Percentiles rank a stretch among this genome's conserved stretches.
Evolutionary conservation across 1,139 yeast genomes (phyloP).

Genomic region (Arxiozyma slooffiae): DNA sequence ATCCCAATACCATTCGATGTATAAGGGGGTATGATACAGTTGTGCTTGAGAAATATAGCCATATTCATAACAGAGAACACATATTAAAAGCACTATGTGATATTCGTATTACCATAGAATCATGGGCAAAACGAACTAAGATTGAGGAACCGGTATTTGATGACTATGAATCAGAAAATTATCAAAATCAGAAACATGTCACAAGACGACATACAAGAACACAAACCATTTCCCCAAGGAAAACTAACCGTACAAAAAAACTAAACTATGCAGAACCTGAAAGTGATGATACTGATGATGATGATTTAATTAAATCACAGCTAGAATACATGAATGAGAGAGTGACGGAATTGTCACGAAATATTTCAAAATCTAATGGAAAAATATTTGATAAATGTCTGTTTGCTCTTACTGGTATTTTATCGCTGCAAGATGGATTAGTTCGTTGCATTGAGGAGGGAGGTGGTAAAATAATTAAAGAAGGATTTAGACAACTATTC

Average conservation of each 20-base stretch:
- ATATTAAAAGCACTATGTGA: not conserved
- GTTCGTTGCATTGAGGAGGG: constrained; percentile 33
- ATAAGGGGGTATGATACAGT: constrained; percentile 51
- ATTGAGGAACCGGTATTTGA: constrained; percentile 5
- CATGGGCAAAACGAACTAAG: constrained; percentile 28
- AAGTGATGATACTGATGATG: not conserved
- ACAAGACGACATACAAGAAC: constrained; percentile 21
- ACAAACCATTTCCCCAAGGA: constrained; percentile 14
- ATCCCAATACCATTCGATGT: constrained; percentile 35
- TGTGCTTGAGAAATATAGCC: constrained; percentile 28
- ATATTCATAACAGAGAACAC: constrained; percentile 16
- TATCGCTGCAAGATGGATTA: constrained; percentile 32
- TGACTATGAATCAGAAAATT: constrained; percentile 9
- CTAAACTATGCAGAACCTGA: not conserved
- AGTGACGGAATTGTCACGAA: not conserved
- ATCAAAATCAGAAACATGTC: constrained; percentile 15
- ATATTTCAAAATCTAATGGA: not conserved
- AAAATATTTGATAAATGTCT: constrained; percentile 35
- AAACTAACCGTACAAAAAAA: constrained; percentile 2
- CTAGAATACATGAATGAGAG: not conserved
- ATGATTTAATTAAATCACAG: not conserved
- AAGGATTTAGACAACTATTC: constrained; percentile 33
- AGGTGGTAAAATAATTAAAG: constrained; percentile 46
- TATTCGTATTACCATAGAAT: constrained; percentile 17
- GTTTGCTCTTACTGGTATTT: constrained; percentile 36